Evolutionary conservation across 768 basidiomycete genomes (phyloP).

Genomic region (Suillus occidentalis): DNA sequence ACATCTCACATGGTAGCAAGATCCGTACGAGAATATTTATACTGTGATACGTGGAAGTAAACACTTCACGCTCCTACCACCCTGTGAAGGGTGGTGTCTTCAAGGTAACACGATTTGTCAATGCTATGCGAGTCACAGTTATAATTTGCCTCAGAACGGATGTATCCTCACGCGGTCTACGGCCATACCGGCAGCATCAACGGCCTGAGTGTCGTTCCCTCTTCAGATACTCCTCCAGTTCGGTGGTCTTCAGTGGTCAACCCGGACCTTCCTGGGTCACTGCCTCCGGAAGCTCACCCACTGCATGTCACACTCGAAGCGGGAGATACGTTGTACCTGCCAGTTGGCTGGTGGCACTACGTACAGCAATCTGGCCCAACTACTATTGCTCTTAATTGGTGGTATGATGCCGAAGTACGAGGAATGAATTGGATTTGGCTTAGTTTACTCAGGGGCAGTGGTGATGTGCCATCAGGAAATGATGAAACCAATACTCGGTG

Average conservation of each 20-base stretch:
- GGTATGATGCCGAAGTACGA: conserved; percentile 80
- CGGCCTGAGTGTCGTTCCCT: conserved; percentile 33
- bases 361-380: conserved; percentile 68
- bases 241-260: conserved; percentile 83
- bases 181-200: conserved; percentile 32
- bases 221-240: conserved; percentile 43
- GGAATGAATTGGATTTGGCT: conserved; percentile 73
- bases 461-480: conserved; percentile 41
- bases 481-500: conserved; percentile 18
- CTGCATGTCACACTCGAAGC: conserved; percentile 62
- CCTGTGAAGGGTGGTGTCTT: conserved; percentile 84
- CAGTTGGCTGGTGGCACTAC: conserved; percentile 94
- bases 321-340: conserved; percentile 86
- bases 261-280: conserved; percentile 46
- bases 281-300: conserved; percentile 59
- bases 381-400: conserved; percentile 82
- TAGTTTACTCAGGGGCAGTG: conserved; percentile 53
- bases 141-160: conserved; percentile 42
- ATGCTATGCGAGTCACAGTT: conserved; percentile 5
- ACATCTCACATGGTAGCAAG: conserved; percentile 34
- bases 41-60: conserved; percentile 83
- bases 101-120: conserved; percentile 51
- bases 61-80: conserved; percentile 83
- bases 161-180: conserved; percentile 70
- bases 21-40: conserved; percentile 94